Base-by-base conservation (phyloP, 306 rosid genomes). In the Vicia faba region DNA sequence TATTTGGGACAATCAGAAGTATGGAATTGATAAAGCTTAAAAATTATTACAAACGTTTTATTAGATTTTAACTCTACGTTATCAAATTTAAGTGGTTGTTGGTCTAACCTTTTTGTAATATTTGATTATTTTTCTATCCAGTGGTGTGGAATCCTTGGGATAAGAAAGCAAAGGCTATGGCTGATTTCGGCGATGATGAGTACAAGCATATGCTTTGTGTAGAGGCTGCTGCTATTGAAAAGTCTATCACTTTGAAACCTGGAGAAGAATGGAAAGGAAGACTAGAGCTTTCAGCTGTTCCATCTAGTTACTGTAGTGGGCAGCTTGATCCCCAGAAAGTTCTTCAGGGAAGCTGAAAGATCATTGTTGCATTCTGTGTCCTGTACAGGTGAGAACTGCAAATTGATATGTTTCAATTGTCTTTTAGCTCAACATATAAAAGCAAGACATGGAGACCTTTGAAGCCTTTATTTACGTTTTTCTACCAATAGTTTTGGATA, bases 111-210 rank as follows among this genome's bases (percentile, higher is more conserved):
- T 41, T 28, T 61, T 41, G 11, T 41, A 15, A 13, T 14, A 56
- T 39, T 58, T 49, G 7, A 43, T 60, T 67, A 28, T 80, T 65
- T 44, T 41, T 65, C 36, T 29, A 38, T 80, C 60, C 83, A 95
- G 99, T 91, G 77, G 99, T 95, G 46, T 95, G 99, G 99, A 95
- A 95, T 80, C 96, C 99, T 45, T 95, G 99, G 99, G 99, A 95
- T 81, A 95, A 95, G 91, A 95, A 88, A 84, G 96, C 96, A 62
- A 95, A 95, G 80, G 83, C 95, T 69, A 82, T 95, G 85, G 69
- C 86, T 75, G 99, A 95, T 85, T 88, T 95, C 74, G 99, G 97
- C 57, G 99, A 95, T 51, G 97, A 95, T 39, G 99, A 95, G 71
- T 95, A 95, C 84, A 95, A 90, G 75, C 73, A 86, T 68, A 88